Evolutionary conservation across 176 grass and related monocot species (phyloP), one percentile per base, ranked within the genome.

Genomic region (Ananas comosus): DNA sequence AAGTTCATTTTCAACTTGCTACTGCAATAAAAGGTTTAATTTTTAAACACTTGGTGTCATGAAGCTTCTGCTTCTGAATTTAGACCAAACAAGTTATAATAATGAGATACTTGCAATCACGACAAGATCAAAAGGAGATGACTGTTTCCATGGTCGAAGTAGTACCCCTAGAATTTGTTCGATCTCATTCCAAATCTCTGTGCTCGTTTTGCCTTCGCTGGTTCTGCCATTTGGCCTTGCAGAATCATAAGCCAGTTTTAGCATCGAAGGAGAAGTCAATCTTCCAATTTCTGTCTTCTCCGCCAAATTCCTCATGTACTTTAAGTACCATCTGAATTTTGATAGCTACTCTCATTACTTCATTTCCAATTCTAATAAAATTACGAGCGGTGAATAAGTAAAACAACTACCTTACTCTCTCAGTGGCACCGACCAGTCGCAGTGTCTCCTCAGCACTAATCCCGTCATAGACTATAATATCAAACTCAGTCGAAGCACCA

Each of bases 261-360:
- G 64, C 63, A 92, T 53, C 13, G 89, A 97, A 65, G 86, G 94
- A 81, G 86, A 89, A 68, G 84, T 81, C 72, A 92, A 74, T 80
- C 89, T 83, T 89, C 94, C 94, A 33, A 97, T 85, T 54, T 97
- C 94, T 27, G 89, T 93, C 76, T 97, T 97, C 76, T 97, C 86
- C 64, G 84, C 86, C 79, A 97, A 58, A 50, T 85, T 88, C 64
- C 79, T 88, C 51, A 72, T 72, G 72, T 86, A 82, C 76, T 88
- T 97, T 70, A 97, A 82, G 49, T 97, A 97, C 68, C 83, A 90
- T 59, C 86, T 97, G 54, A 52, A 70, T 86, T 91, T 84, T 73
- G 75, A 71, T 9, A 50, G 54, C 47, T 51, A 74, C 11, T 52
- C 64, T 74, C 13, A 49, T 77, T 49, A 79, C 33, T 42, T 42